Conservation (phyloP, 2,329 filamentous ascomycete genomes). For the Purpureocillium lavendulum region DNA sequence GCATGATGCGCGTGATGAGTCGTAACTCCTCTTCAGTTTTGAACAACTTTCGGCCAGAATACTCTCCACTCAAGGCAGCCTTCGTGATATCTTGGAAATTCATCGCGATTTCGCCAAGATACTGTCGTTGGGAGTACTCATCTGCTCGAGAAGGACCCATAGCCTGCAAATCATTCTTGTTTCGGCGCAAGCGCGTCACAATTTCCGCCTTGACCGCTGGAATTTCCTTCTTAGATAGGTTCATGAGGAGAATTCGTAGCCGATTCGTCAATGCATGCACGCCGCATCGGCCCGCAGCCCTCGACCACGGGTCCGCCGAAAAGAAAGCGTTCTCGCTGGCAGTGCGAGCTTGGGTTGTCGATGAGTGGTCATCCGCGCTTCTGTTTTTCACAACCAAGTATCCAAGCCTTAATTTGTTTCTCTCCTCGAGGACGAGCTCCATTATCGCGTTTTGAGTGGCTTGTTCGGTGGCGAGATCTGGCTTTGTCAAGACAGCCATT, state of each 20-base stretch:
- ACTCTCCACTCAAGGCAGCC: conserved; percentile 25
- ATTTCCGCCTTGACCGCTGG: conserved; percentile 26
- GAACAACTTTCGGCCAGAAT: conserved; percentile 22
- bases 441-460: conserved; percentile 27
- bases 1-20: conserved; percentile 28
- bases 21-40: conserved; percentile 13
- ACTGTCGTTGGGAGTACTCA: conserved; percentile 22
- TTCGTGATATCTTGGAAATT: conserved; percentile 18
- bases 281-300: conserved; percentile 24
- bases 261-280: conserved; percentile 24
- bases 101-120: conserved; percentile 23
- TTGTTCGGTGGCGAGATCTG: conserved; percentile 41
- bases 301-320: conserved; percentile 15
- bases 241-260: conserved; percentile 27
- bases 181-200: conserved; percentile 3
- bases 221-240: conserved; percentile 30
- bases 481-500: conserved; percentile 48
- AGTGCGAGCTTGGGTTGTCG: conserved; percentile 21
- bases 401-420: conserved; percentile 32
- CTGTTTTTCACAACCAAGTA: conserved; percentile 42
- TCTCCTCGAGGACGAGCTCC: conserved; percentile 31
- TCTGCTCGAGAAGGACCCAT: conserved; percentile 23
- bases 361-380: conserved; percentile 29
- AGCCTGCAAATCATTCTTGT: conserved; percentile 9
- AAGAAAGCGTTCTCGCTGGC: conserved; percentile 31